Percentiles rank a stretch among this genome's conserved stretches.
phyloP scores from a whole-genome alignment of 306 rosid genomes.

The Trifolium pratense region DNA sequence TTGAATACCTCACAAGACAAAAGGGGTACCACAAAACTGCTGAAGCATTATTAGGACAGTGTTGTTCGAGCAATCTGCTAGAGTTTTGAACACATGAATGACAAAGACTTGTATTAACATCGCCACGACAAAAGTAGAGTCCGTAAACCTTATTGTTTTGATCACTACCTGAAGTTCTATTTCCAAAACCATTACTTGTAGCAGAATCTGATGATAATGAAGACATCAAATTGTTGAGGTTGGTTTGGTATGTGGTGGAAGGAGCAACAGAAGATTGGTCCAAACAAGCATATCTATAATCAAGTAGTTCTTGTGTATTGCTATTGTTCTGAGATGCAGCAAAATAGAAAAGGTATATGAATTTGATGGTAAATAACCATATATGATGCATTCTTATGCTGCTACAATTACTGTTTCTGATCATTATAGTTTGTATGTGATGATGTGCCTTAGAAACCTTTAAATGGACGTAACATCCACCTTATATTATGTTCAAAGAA shows the following conservation, averaged over 20 bases:
- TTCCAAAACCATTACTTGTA: slow-evolving; percentile 48
- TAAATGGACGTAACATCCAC: not conserved
- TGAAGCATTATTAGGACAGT: slow-evolving; percentile 47
- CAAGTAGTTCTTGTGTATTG: slow-evolving; percentile 32
- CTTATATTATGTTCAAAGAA: not conserved
- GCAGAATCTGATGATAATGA: slow-evolving; percentile 47
- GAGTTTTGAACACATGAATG: slow-evolving; percentile 49
- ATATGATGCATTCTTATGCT: slow-evolving; percentile 32
- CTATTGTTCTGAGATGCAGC: slow-evolving; percentile 30
- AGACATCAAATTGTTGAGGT: slow-evolving; percentile 43
- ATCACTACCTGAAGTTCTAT: slow-evolving; percentile 37
- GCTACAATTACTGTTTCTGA: not conserved
- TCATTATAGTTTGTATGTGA: slow-evolving; percentile 9
- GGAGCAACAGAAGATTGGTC: slow-evolving; percentile 44
- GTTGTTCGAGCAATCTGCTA: slow-evolving; percentile 45
- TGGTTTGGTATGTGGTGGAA: slow-evolving; percentile 43
- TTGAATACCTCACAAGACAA: slow-evolving; percentile 54
- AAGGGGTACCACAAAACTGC: slow-evolving; percentile 52
- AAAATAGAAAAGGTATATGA: slow-evolving; percentile 16
- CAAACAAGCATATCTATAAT: slow-evolving; percentile 52
- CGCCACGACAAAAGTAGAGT: slow-evolving; percentile 51
- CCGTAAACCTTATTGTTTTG: slow-evolving; percentile 41
- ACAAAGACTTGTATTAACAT: slow-evolving; percentile 44
- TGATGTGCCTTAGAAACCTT: not conserved
- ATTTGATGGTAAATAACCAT: slow-evolving; percentile 38